phyloP scores from a whole-genome alignment of 140 eudicot species.

The Eryngium alpinum region DNA sequence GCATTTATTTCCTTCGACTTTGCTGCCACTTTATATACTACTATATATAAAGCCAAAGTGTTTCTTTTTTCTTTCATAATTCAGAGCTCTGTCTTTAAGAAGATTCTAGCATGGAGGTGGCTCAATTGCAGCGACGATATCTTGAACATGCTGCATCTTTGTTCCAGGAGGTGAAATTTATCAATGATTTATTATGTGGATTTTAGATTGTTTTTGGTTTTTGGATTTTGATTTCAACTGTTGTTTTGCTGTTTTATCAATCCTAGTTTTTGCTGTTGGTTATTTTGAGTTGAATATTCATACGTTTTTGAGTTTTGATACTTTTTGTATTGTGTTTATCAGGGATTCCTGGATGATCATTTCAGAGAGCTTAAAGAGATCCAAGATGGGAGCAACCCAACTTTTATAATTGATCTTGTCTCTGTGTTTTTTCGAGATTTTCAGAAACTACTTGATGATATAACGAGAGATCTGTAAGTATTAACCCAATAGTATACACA shows the following conservation, averaged over 20 bases:
- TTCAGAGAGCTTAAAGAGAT: constrained; percentile 56
- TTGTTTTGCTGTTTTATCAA: too few relatives aligned
- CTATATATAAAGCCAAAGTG: neutral
- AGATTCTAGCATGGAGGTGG: constrained; percentile 13
- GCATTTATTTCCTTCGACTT: too few relatives aligned
- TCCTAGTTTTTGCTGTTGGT: too few relatives aligned
- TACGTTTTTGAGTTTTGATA: too few relatives aligned
- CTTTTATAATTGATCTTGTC: constrained; percentile 58
- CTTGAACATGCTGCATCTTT: constrained; percentile 47
- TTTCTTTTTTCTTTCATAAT: neutral
- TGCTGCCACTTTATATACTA: neutral
- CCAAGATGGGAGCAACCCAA: constrained; percentile 65
- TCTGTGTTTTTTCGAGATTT: constrained; percentile 63
- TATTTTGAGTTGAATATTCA: too few relatives aligned
- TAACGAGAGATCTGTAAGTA: constrained; percentile 48
- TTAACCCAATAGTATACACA: too few relatives aligned
- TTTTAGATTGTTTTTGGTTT: too few relatives aligned
- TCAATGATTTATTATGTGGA: too few relatives aligned
- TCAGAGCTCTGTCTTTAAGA: neutral
- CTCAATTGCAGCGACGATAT: constrained; percentile 55
- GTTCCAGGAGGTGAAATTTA: constrained; percentile 38
- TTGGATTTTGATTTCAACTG: too few relatives aligned
- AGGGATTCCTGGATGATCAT: constrained; percentile 53
- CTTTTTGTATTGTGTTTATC: neutral
- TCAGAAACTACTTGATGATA: constrained; percentile 49